phyloP scores from a whole-genome alignment of 1,284 basidiomycete genomes.

The Ustilago hordei region DNA sequence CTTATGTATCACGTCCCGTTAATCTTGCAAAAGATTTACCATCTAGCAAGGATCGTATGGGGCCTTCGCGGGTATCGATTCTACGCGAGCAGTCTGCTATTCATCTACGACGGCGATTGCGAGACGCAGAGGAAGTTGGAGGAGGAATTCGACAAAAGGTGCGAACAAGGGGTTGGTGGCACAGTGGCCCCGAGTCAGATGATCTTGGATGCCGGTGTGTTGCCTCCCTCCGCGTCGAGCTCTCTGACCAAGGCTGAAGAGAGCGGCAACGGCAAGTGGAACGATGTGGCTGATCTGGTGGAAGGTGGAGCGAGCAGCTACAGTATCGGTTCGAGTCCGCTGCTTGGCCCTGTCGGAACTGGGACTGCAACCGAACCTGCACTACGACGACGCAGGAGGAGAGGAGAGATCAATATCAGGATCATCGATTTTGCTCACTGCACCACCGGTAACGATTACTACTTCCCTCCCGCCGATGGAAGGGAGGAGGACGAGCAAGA shows the following conservation, averaged over 20 bases:
- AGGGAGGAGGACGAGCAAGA: neutral
- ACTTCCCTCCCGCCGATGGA: slow-evolving; percentile 71
- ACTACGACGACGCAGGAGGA: slow-evolving; percentile 66
- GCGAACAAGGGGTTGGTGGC: slow-evolving; percentile 43
- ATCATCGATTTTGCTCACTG: slow-evolving; percentile 99
- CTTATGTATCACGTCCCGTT: slow-evolving; percentile 91
- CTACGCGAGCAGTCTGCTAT: slow-evolving; percentile 94
- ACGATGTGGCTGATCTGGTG: slow-evolving; percentile 12
- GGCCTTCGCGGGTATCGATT: slow-evolving; percentile 92
- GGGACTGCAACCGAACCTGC: slow-evolving; percentile 14
- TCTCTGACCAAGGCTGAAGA: slow-evolving; percentile 15
- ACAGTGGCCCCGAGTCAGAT: slow-evolving; percentile 35
- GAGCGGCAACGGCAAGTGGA: slow-evolving; percentile 1
- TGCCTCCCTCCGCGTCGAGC: slow-evolving; percentile 6
- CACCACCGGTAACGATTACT: slow-evolving; percentile 92
- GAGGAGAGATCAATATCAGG: slow-evolving; percentile 91
- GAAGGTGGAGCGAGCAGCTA: slow-evolving; percentile 49
- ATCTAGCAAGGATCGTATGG: slow-evolving; percentile 89
- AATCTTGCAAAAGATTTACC: slow-evolving; percentile 90
- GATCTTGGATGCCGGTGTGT: slow-evolving; percentile 13
- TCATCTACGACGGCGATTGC: slow-evolving; percentile 96
- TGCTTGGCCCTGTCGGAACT: slow-evolving; percentile 33
- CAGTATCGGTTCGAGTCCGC: slow-evolving; percentile 48
- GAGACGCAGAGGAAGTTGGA: slow-evolving; percentile 79
- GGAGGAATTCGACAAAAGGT: slow-evolving; percentile 57